Evolutionary conservation across 306 rosid genomes (phyloP).

Genomic region (Herpetospermum pedunculosum): DNA sequence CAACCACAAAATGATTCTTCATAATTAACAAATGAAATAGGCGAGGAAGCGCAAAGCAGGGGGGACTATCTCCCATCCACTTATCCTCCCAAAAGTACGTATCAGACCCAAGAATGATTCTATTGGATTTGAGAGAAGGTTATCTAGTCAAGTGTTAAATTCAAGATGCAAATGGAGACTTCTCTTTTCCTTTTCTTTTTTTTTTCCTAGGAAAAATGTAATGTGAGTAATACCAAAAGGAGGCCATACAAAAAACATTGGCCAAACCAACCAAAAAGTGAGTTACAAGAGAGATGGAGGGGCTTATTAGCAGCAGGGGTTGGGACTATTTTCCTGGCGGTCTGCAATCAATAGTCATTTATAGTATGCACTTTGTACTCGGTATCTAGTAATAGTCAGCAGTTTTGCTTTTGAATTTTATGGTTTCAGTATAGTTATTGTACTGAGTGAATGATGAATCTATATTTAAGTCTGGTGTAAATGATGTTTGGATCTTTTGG

Average conservation of each 20-base stretch:
- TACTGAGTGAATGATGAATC: no score
- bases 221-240: not conserved
- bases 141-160: not conserved
- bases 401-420: not conserved
- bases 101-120: no score
- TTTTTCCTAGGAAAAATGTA: not conserved
- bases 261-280: not conserved
- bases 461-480: not conserved
- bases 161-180: not conserved
- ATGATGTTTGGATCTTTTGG: not conserved
- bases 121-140: not conserved
- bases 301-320: not conserved
- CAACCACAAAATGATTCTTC: no score
- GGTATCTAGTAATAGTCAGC: not conserved
- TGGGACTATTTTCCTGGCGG: not conserved
- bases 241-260: not conserved
- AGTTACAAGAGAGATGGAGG: not conserved
- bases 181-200: not conserved
- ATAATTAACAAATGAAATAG: no score
- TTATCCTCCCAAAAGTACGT: no score
- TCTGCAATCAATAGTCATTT: not conserved
- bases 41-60: no score
- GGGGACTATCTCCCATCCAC: no score
- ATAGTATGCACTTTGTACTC: not conserved
- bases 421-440: not conserved